phyloP scores from a whole-genome alignment of 345 rosid genomes.

The Punica granatum region DNA sequence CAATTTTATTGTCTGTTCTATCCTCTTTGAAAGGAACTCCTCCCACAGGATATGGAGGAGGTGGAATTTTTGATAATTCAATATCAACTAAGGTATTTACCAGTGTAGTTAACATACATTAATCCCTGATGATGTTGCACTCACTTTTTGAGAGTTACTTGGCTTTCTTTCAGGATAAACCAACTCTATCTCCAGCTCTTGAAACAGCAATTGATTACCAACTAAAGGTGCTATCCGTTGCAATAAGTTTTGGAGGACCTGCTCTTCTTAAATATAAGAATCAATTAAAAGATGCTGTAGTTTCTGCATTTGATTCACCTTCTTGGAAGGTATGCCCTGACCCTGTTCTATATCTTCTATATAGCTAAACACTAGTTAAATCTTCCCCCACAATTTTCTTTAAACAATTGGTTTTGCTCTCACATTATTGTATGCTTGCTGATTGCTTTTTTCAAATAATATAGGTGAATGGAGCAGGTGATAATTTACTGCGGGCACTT shows the following conservation, averaged over 20 bases:
- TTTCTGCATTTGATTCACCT: constrained; percentile 80
- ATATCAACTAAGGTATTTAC: constrained; percentile 59
- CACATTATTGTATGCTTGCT: not conserved
- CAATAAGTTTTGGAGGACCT: constrained; percentile 84
- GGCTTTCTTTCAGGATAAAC: constrained; percentile 45
- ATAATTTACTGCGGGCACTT: constrained; percentile 85
- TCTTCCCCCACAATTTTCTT: not conserved
- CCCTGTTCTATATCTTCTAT: not conserved
- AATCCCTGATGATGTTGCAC: constrained; percentile 6
- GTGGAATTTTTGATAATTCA: constrained; percentile 36
- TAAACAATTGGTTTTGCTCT: not conserved
- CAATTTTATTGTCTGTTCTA: constrained; percentile 64
- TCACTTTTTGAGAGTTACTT: constrained; percentile 11
- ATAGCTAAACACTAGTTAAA: not conserved
- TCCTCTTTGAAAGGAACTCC: constrained; percentile 89
- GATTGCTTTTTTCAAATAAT: constrained; percentile 12
- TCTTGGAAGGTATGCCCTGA: constrained; percentile 79
- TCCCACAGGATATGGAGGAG: constrained; percentile 85
- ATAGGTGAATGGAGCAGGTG: constrained; percentile 97
- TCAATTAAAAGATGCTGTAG: constrained; percentile 65
- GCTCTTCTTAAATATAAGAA: constrained; percentile 71
- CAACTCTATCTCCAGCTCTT: constrained; percentile 85
- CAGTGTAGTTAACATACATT: constrained; percentile 18
- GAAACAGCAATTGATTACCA: constrained; percentile 93
- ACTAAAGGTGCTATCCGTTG: constrained; percentile 75